Percentiles rank a stretch among this genome's conserved stretches.
phyloP scores from a whole-genome alignment of 2,329 filamentous ascomycete genomes.

The Cladobotryum protrusum region DNA sequence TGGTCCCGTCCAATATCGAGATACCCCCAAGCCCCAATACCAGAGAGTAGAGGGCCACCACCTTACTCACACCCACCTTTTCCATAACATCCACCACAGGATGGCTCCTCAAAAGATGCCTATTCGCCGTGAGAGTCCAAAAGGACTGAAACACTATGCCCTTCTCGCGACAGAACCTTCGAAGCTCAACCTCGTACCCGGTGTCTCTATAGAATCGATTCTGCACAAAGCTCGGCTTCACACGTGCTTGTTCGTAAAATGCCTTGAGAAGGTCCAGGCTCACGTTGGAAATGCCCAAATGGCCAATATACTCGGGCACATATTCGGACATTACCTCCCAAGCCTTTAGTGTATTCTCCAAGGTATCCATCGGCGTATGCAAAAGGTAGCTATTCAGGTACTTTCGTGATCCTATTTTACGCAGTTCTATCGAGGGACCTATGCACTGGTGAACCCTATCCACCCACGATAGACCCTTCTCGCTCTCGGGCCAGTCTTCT shows the following conservation, averaged over 20 bases:
- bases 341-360: conserved; percentile 50
- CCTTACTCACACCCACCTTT: conserved; percentile 27
- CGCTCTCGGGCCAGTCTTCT: no score
- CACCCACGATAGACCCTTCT: conserved; percentile 42
- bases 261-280: conserved; percentile 48
- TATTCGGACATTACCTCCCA: conserved; percentile 63
- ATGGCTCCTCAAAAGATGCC: conserved; percentile 27
- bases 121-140: conserved; percentile 48
- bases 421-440: conserved; percentile 61
- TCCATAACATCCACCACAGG: conserved; percentile 47
- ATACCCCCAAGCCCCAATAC: conserved; percentile 40
- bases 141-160: conserved; percentile 47
- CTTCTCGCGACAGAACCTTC: conserved; percentile 41
- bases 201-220: conserved; percentile 64
- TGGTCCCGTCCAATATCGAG: conserved; percentile 42
- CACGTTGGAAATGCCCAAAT: conserved; percentile 73
- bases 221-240: conserved; percentile 58
- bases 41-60: conserved; percentile 42
- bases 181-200: conserved; percentile 52
- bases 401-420: conserved; percentile 30
- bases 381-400: conserved; percentile 72
- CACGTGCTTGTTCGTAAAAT: conserved; percentile 39
- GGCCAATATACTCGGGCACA: conserved; percentile 56
- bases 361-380: conserved; percentile 48
- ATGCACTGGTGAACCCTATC: conserved; percentile 64